phyloP scores from a whole-genome alignment of 2,329 filamentous ascomycete species.

The Trichoderma atroviride region DNA sequence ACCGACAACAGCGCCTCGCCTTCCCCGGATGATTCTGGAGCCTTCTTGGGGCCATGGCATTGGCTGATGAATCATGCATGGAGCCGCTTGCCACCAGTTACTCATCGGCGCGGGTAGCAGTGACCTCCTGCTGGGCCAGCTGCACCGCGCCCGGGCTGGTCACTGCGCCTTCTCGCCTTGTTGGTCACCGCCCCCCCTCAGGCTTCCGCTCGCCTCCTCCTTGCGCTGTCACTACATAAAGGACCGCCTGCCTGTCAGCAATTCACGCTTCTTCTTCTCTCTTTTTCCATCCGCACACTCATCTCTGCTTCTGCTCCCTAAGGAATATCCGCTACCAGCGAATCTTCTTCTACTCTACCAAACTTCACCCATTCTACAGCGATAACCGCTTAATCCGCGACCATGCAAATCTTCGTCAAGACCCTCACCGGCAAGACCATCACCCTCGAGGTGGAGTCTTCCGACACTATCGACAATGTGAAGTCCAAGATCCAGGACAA shows the following conservation, averaged over 20 bases:
- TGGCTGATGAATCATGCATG: conserved; percentile 43
- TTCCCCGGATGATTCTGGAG: conserved; percentile 43
- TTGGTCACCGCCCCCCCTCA: conserved; percentile 28
- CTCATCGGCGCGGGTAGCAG: conserved; percentile 1
- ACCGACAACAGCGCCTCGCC: conserved; percentile 32
- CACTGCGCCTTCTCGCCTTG: conserved; percentile 38
- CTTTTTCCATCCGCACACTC: conserved; percentile 26
- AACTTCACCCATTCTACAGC: conserved; percentile 30
- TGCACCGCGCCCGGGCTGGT: conserved; percentile 9
- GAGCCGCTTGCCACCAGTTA: conserved; percentile 21
- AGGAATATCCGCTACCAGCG: conserved; percentile 11
- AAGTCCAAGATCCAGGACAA: conserved; percentile 99
- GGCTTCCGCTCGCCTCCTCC: conserved; percentile 28
- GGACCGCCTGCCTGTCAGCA: conserved; percentile 34
- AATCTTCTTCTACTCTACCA: conserved; percentile 26
- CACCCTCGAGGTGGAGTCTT: conserved; percentile 74
- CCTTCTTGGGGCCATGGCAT: conserved; percentile 41
- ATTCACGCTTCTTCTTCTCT: conserved; percentile 29
- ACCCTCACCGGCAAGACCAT: conserved; percentile 76
- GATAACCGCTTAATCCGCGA: conserved; percentile 41
- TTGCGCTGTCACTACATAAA: conserved; percentile 35
- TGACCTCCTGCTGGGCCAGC: conserved; percentile 9
- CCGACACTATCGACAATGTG: conserved; percentile 94
- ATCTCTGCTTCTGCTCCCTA: conserved; percentile 3
- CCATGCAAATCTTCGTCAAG: conserved; percentile 99